These are phyloP conservation scores for Sporothrix euskadiensis DNA, from an alignment of 2,329 filamentous ascomycete genomes.

Conservation along the genomic window DNA sequence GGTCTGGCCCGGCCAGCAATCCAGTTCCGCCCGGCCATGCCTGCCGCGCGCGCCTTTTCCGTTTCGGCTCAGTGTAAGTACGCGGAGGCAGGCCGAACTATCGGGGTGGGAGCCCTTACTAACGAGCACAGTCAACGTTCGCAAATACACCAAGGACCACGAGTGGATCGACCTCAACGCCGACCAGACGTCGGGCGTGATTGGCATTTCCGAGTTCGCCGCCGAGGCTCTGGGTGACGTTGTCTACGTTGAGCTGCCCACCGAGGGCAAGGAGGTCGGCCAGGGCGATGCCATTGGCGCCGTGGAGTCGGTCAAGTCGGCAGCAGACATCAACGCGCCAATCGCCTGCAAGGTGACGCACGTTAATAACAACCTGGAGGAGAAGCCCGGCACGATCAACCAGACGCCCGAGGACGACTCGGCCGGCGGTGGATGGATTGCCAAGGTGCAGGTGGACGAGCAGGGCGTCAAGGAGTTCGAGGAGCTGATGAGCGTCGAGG, in stretches of 20 bases:
- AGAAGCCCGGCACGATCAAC: slow-evolving; percentile 87
- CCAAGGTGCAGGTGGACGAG: slow-evolving; percentile 77
- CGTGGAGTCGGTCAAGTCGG: slow-evolving; percentile 97
- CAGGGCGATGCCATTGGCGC: slow-evolving; percentile 86
- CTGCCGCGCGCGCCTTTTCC: slow-evolving; percentile 50
- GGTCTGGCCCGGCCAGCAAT: slow-evolving; percentile 39
- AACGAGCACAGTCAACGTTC: slow-evolving; percentile 56
- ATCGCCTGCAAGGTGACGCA: slow-evolving; percentile 74
- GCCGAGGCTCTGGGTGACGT: slow-evolving; percentile 92
- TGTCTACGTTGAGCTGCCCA: slow-evolving; percentile 93
- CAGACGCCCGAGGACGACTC: slow-evolving; percentile 78
- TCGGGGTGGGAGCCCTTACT: slow-evolving; percentile 30
- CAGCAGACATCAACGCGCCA: slow-evolving; percentile 94
- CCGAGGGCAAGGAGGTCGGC: slow-evolving; percentile 64
- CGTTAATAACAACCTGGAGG: slow-evolving; percentile 73
- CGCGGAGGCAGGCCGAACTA: background rate
- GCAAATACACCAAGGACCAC: slow-evolving; percentile 95
- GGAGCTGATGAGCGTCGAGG: slow-evolving; percentile 71
- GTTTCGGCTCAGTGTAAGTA: slow-evolving; percentile 45
- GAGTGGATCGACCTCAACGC: slow-evolving; percentile 93
- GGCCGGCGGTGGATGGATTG: slow-evolving; percentile 84
- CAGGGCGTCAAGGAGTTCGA: slow-evolving; percentile 67
- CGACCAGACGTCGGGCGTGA: slow-evolving; percentile 76
- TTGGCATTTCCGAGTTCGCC: slow-evolving; percentile 89
- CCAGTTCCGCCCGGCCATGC: slow-evolving; percentile 43